Conservation (phyloP, 1,284 basidiomycete species). For the Cryptococcus floricola region DNA sequence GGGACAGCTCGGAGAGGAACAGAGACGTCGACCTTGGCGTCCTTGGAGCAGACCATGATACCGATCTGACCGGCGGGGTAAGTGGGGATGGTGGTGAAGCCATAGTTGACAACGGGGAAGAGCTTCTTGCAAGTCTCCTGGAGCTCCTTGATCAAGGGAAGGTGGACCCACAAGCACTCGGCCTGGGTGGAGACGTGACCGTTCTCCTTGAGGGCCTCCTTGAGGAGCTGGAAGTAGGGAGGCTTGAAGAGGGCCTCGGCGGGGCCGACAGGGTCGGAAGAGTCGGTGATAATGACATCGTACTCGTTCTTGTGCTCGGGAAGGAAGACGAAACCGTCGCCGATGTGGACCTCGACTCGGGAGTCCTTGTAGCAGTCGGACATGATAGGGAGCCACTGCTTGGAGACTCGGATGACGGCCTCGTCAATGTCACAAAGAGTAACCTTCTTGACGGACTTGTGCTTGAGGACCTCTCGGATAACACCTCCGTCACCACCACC, state of each 20-base stretch:
- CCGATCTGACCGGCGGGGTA: constrained; percentile 98
- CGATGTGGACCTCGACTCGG: constrained; percentile 82
- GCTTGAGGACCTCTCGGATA: constrained; percentile 95
- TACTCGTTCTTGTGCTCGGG: constrained; percentile 83
- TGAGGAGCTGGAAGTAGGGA: constrained; percentile 92
- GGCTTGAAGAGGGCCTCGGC: constrained; percentile 93
- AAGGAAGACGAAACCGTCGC: constrained; percentile 97
- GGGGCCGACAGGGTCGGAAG: constrained; percentile 96
- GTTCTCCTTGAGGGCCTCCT: constrained; percentile 81
- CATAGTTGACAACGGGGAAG: constrained; percentile 86
- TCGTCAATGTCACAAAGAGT: constrained; percentile 98
- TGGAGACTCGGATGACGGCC: constrained; percentile 94
- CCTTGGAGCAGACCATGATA: constrained; percentile 86
- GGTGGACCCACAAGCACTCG: constrained; percentile 94
- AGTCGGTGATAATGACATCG: constrained; percentile 98
- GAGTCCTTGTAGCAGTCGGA: constrained; percentile 76
- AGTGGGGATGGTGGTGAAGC: constrained; percentile 94
- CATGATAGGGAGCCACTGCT: constrained; percentile 92
- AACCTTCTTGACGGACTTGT: constrained; percentile 84
- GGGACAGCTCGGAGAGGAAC: constrained; percentile 66
- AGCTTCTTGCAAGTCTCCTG: constrained; percentile 68
- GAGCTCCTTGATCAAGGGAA: constrained; percentile 79
- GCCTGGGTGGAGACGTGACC: constrained; percentile 96
- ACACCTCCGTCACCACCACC: constrained; percentile 96
- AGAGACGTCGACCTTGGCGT: constrained; percentile 63